Evolutionary conservation across 768 basidiomycete genomes (phyloP).

Genomic region (Russula abietina): DNA sequence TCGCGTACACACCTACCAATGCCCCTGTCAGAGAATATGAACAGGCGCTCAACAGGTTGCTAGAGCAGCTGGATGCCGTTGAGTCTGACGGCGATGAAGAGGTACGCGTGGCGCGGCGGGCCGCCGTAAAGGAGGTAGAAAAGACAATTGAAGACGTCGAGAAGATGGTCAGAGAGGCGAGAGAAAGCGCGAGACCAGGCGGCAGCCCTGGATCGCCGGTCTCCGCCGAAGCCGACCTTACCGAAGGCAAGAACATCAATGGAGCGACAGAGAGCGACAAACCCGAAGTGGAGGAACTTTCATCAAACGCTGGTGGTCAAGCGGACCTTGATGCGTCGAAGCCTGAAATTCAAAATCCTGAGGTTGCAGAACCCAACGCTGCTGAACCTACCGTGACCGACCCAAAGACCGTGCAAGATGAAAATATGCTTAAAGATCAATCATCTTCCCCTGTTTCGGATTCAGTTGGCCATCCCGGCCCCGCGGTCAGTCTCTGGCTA

Average conservation of each 20-base stretch:
- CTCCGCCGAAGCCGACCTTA: neutral
- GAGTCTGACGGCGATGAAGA: constrained; percentile 54
- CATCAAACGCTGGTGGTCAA: neutral
- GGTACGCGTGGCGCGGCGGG: constrained; percentile 47
- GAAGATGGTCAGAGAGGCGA: constrained; percentile 7
- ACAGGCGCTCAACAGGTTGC: constrained; percentile 55
- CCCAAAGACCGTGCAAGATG: neutral
- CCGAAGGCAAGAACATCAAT: neutral
- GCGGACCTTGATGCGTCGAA: neutral
- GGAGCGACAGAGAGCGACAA: neutral
- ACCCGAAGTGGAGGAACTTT: neutral
- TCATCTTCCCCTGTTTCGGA: neutral
- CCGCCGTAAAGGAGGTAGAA: constrained; percentile 55
- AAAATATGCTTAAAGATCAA: neutral
- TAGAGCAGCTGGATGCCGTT: constrained; percentile 63
- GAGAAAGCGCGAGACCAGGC: neutral
- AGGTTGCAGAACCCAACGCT: neutral
- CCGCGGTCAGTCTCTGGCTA: neutral
- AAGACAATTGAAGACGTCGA: constrained; percentile 52
- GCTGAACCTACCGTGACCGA: too few species aligned
- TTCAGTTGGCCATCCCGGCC: neutral
- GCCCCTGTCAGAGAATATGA: constrained; percentile 54
- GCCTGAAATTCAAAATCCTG: neutral
- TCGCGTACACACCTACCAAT: constrained; percentile 59
- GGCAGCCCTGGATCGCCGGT: neutral